Evolutionary conservation across 495 filamentous ascomycete species (phyloP), one percentile per base, ranked within the genome.

Genomic region (Elasticomyces elasticus): DNA sequence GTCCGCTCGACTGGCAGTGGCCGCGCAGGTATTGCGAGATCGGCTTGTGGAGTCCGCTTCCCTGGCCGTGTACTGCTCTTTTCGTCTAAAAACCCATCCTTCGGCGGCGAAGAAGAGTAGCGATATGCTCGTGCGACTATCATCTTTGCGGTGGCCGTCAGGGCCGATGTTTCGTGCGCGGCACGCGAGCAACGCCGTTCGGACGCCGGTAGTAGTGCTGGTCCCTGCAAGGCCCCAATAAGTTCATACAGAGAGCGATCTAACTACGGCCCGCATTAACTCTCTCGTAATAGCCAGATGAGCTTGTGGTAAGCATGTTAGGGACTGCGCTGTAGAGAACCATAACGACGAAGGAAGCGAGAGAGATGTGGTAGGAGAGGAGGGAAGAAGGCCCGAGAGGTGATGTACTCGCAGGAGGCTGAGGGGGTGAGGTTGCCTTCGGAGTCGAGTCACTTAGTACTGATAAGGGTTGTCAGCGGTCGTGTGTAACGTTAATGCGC

Each of bases 101-200:
- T 35, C 45, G 56, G 47, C 38, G 58, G 49, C 41, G 52, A 51
- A 15, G 60, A 56, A 9, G 56, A 35, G 33, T 53, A 60, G 9
- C 49, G 40, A 25, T 51, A 63, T 5, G 54, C 24, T 19, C 60
- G 31, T n/a, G 60, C 52, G 13, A 63, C 56, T 43, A 63, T 26
- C 60, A 63, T 63, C 24, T 46, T 62, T 25, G 37, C 51, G 6
- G 1, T 12, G 3, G 4, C 13, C 12, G 4, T 40, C 35, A 17
- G 35, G 15, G 4, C 4, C 15, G 35, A 40, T 15, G 12, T 12
- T 40, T 40, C 15, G 35, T 40, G 35, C 15, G 35, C 13, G 13
- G 13, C 35, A 40, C 42, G 42, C 42, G 42, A 45, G 5, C 11
- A 19, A 4, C 3, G 42, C 19, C 35, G 35, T 3, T 15, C 35